Evolutionary conservation across 192 early-diverging fungal species (phyloP).

Genomic region (Lunasporangiospora selenospora): DNA sequence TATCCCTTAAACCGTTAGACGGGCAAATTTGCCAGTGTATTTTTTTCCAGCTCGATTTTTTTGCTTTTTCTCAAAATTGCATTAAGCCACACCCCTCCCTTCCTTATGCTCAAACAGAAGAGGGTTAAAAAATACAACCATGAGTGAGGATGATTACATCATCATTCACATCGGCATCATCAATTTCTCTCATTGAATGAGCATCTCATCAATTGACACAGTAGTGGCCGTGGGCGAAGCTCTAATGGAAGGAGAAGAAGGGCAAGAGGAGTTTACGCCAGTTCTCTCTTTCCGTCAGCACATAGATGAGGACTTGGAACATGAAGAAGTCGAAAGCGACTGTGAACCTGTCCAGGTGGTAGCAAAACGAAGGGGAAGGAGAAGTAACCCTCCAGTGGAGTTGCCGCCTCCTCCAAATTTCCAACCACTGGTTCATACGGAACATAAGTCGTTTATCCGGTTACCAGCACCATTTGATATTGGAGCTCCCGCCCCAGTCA

Average conservation of each 20-base stretch:
- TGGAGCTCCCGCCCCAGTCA: slow-evolving; percentile 3
- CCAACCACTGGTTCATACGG: too few relatives aligned
- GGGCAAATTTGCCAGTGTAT: not conserved
- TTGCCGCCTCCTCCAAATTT: too few relatives aligned
- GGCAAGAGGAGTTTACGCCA: slow-evolving; percentile 10
- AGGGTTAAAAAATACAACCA: not conserved
- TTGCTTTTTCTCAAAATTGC: not conserved
- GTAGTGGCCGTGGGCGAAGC: too few relatives aligned
- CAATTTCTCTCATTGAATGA: too few relatives aligned
- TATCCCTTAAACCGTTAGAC: not conserved
- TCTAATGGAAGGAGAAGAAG: too few relatives aligned
- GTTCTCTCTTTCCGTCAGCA: not conserved
- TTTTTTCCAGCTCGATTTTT: not conserved
- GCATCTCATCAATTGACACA: too few relatives aligned
- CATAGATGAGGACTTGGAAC: not conserved
- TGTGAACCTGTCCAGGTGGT: not conserved
- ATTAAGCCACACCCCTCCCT: not conserved
- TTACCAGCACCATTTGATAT: slow-evolving; percentile 8
- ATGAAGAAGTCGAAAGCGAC: not conserved
- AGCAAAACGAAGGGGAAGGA: not conserved
- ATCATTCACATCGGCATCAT: too few relatives aligned
- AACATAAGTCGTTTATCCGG: not conserved
- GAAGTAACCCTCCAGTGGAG: too few relatives aligned
- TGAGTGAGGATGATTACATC: too few relatives aligned
- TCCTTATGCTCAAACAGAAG: slow-evolving; percentile 1